These are phyloP conservation scores for Paraurostyla sp. DNA, from an alignment of 73 alveolate genomes.

Conservation along the genomic window DNA sequence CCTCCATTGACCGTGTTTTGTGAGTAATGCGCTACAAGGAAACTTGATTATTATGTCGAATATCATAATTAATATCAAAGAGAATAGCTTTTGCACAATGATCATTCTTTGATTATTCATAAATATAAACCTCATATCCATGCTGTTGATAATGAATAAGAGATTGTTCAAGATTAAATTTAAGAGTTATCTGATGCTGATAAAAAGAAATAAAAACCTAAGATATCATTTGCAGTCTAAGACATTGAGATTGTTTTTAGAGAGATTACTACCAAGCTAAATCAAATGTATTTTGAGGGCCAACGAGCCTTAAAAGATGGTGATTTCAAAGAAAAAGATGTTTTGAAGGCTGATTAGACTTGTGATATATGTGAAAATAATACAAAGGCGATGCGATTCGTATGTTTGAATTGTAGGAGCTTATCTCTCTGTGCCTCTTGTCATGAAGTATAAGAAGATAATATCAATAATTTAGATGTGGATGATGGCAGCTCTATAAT, in stretches of 20 bases:
- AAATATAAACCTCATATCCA: not conserved
- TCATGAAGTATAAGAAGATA: slow-evolving; percentile 18
- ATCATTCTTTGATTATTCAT: slow-evolving; percentile 21
- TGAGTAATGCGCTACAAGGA: not conserved
- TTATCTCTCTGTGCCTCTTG: not conserved
- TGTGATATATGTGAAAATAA: slow-evolving; percentile 30
- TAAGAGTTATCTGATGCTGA: not conserved
- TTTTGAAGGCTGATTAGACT: slow-evolving; percentile 38
- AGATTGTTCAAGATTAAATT: not conserved
- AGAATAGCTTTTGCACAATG: slow-evolving; percentile 14
- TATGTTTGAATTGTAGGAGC: not conserved
- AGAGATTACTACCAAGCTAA: not conserved
- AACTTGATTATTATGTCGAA: not conserved
- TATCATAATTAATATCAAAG: slow-evolving; percentile 31
- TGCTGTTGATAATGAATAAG: not conserved
- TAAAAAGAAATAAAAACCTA: not conserved
- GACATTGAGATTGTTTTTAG: not conserved
- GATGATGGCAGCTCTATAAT: slow-evolving; percentile 15
- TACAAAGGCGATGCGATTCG: slow-evolving; percentile 40
- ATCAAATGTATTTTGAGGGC: slow-evolving; percentile 19
- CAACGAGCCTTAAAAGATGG: slow-evolving; percentile 5
- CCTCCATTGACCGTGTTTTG: slow-evolving; percentile 15
- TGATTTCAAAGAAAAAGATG: slow-evolving; percentile 14
- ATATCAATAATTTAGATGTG: not conserved
- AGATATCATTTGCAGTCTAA: not conserved